A percentile compares a stretch with the other conserved stretches of the same genome.
These are phyloP conservation scores for Mycena capillaripes DNA, from an alignment of 768 basidiomycete genomes.

Conservation along the genomic window DNA sequence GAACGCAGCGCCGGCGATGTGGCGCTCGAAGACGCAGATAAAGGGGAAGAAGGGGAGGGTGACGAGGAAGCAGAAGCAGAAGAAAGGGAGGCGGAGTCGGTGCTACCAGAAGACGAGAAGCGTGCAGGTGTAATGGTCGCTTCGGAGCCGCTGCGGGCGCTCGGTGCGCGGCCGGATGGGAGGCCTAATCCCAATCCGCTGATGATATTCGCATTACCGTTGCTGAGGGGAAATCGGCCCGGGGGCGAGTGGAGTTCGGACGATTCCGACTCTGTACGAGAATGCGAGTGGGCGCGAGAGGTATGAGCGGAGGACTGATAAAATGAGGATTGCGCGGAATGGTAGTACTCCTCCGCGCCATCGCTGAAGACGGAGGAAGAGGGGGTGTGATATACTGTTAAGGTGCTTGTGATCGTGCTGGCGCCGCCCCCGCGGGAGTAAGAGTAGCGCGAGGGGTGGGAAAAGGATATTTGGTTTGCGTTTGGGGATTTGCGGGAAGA, in stretches of 20 bases:
- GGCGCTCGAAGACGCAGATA: neutral
- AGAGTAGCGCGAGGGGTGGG: conserved; percentile 48
- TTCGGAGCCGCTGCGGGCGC: conserved; percentile 28
- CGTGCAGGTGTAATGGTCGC: conserved; percentile 32
- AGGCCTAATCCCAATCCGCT: neutral
- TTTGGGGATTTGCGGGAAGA: neutral
- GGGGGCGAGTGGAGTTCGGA: no score
- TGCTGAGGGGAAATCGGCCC: no score
- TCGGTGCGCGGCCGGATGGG: neutral
- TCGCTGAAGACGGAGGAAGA: conserved; percentile 63
- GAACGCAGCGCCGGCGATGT: neutral
- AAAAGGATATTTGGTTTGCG: conserved; percentile 54
- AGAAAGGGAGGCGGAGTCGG: no score
- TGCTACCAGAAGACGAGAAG: neutral
- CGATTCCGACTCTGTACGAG: no score
- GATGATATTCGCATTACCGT: no score
- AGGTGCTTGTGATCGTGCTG: conserved; percentile 39
- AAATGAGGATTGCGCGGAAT: conserved; percentile 74
- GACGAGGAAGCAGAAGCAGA: no score
- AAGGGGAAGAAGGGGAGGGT: neutral
- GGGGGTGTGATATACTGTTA: conserved; percentile 83
- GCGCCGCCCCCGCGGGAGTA: conserved; percentile 72
- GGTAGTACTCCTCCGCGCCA: conserved; percentile 58
- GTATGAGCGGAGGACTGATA: neutral
- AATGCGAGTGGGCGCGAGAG: no score